Conservation (phyloP, 2,329 filamentous ascomycete species). For the Apiospora phragmitis region DNA sequence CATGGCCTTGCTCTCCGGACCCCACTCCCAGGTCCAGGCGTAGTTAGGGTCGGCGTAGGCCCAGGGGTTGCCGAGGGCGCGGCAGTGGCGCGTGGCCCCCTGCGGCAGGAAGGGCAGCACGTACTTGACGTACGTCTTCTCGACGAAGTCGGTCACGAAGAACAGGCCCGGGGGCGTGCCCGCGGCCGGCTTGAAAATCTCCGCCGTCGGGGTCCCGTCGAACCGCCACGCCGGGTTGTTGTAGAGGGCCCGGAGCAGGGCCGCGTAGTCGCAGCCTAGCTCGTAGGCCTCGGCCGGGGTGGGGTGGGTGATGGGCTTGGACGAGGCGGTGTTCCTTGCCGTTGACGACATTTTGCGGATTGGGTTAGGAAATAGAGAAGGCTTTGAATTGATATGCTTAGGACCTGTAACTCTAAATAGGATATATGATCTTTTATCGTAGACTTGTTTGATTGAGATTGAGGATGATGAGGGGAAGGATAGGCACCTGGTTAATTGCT, state of each 20-base stretch:
- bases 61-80: constrained; percentile 31
- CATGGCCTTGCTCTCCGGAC: constrained; percentile 15
- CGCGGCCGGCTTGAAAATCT: constrained; percentile 19
- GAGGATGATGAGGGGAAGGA: not conserved
- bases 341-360: not conserved
- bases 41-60: constrained; percentile 27
- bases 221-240: constrained; percentile 27
- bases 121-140: constrained; percentile 29
- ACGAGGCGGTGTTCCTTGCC: not conserved
- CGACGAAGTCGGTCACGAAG: constrained; percentile 30
- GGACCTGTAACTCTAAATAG: not conserved
- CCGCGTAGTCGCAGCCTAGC: constrained; percentile 23
- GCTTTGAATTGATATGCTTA: not conserved
- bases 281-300: constrained; percentile 26
- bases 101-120: constrained; percentile 29
- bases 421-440: not conserved
- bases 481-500: not conserved
- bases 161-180: constrained; percentile 23
- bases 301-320: constrained; percentile 17
- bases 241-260: constrained; percentile 28
- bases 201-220: constrained; percentile 24
- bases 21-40: constrained; percentile 31
- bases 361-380: not conserved
- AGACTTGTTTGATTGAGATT: not conserved
- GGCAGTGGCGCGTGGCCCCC: constrained; percentile 30